Base-by-base conservation (phyloP, 2,329 filamentous ascomycete species). In the Colletotrichum tofieldiae region DNA sequence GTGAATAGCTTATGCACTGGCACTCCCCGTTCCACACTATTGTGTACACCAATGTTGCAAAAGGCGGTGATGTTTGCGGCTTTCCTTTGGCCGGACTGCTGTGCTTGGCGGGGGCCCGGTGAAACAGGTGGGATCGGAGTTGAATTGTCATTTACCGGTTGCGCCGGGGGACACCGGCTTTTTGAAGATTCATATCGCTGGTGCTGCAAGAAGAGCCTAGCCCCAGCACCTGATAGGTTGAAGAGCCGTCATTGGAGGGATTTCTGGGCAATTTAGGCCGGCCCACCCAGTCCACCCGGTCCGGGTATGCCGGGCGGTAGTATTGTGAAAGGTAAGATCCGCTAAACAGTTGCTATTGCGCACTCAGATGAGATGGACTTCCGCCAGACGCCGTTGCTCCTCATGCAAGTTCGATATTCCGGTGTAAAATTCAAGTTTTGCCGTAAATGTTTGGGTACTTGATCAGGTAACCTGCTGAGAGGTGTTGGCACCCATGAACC, bases 81-180 rank as follows among this genome's bases (percentile, higher is more conserved):
- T 55, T 55, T 20, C 29, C 8, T 20, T 26, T 20, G 51, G 26
- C 52, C 52, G 18, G 18, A 37, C 20, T 55, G 32, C 29, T 55
- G 29, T 18, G 52, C 32, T 70, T 47, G 59, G 65, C 52, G 52
- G 32, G 47, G 20, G 32, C 26, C 65, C 70, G 59, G 69, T 37
- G 51, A 68, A 71, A 60, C 29, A 55, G 56, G 51, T 71, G 58
- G 58, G 58, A 60, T 55, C 43, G 59, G 70, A 12, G 32, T 7
- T 52, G 65, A 58, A 29, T 51, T 47, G 12, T 14, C 51, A 35
- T 54, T 72, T 64, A 51, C 74, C 75, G 65, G 73, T 63, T 68
- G 45, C 45, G 60, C 73, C 63, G 61, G 72, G 41, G 61, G 64
- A 41, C 72, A 32, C 74, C 72, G 59, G 23, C 29, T 64, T 68